A percentile compares a stretch with the other conserved stretches of the same genome.
Conservation (phyloP, 495 filamentous ascomycete species). For the Hypoxylon fragiforme region DNA sequence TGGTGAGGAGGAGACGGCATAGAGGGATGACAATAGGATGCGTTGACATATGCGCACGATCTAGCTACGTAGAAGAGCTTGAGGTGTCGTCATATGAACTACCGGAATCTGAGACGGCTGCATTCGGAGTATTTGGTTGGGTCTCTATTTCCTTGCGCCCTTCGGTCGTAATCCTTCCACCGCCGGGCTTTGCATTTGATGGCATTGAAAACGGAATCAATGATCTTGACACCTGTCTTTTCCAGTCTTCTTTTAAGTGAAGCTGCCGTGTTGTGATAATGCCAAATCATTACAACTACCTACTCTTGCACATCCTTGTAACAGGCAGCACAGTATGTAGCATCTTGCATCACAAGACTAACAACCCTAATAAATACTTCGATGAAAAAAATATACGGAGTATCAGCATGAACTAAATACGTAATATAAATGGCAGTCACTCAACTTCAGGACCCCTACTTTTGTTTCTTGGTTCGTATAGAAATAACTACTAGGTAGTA, state of each 20-base stretch:
- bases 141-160: slow-evolving; percentile 53
- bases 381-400: too few species aligned
- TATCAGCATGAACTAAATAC: too few species aligned
- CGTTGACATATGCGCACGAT: slow-evolving; percentile 36
- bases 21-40: slow-evolving; percentile 41
- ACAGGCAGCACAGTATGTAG: too few species aligned
- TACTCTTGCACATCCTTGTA: too few species aligned
- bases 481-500: too few species aligned
- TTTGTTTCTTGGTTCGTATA: too few species aligned
- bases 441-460: too few species aligned
- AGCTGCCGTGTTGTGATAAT: too few species aligned
- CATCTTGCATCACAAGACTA: too few species aligned
- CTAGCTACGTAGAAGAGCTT: slow-evolving; percentile 36
- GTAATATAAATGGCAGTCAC: too few species aligned
- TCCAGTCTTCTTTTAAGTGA: background rate
- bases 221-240: slow-evolving; percentile 45
- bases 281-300: too few species aligned
- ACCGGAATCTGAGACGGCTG: slow-evolving; percentile 53
- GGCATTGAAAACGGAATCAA: slow-evolving; percentile 60
- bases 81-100: slow-evolving; percentile 41
- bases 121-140: slow-evolving; percentile 61
- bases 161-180: slow-evolving; percentile 46
- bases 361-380: too few species aligned
- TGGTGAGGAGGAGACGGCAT: slow-evolving; percentile 67
- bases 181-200: slow-evolving; percentile 54